Evolutionary conservation across 768 basidiomycete genomes (phyloP), one percentile per base, ranked within the genome.

Genomic region (Rhizopogon vinicolor): DNA sequence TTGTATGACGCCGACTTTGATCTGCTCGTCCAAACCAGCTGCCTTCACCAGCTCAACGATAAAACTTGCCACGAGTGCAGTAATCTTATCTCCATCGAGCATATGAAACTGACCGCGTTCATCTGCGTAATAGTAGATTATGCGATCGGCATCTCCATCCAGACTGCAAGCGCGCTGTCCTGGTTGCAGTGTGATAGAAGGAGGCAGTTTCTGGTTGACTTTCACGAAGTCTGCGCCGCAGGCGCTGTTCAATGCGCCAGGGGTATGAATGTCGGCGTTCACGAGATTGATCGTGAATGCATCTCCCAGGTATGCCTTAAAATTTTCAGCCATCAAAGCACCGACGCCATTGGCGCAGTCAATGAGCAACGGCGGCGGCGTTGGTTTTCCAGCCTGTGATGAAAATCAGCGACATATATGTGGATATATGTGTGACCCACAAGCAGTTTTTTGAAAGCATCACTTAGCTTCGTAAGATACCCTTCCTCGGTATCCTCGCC

Each of bases 271-370:
- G 18, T 81, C 76, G 6, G 84, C 85, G 62, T 95, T 94, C 63
- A 85, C 79, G 40, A 92, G 74, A 55, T 81, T 72, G 44, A 98
- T 65, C 25, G 81, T 76, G 31, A 98, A 70, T 7, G 74, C 77
- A 25, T 75, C 75, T 16, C 79, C 81, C 22, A 97, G 80, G 52
- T 82, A 77, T 52, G 79, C 71, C 4, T 76, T 65, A 40, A 98
- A 74, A 42, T 79, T 81, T 35, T 75, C 74, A 12, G 91, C 85
- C 40, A 89, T 86, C 7, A 78, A 74, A 14, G 89, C 84, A 45
- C 97, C 97, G 22, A 99, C 97, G 28, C 97, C 97, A 68, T 99
- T 98, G n/a, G 97, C 97, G 68, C 97, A 98, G 70, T 99, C 97
- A 41, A 99, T 78, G n/a, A 89, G 68, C 45, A 99, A 65, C 39